phyloP scores from a whole-genome alignment of 148 eudicot species.

The Rhododendron molle region DNA sequence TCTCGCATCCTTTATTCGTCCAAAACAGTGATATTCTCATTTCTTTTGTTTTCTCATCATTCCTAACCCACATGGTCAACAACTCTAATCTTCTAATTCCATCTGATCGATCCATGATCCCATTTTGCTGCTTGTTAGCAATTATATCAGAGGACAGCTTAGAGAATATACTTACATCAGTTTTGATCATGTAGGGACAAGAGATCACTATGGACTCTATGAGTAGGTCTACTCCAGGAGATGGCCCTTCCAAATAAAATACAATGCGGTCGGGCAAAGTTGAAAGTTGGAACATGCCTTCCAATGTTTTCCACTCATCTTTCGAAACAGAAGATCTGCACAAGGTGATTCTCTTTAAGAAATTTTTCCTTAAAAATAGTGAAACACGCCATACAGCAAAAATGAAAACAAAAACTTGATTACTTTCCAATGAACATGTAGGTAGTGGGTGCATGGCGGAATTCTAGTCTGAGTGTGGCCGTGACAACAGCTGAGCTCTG shows the following conservation, averaged over 20 bases:
- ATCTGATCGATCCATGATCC: background rate
- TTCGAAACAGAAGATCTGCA: slow-evolving; percentile 48
- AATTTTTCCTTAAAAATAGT: background rate
- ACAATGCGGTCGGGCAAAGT: slow-evolving; percentile 46
- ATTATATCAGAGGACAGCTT: background rate
- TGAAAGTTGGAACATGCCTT: slow-evolving; percentile 60
- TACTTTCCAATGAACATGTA: slow-evolving; percentile 65
- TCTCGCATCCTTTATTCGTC: background rate
- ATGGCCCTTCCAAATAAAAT: slow-evolving; percentile 80
- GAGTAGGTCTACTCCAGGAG: slow-evolving; percentile 69
- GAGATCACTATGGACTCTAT: slow-evolving; percentile 55
- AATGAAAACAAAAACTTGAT: background rate
- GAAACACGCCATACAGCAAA: background rate
- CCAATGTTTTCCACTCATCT: slow-evolving; percentile 57
- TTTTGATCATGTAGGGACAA: slow-evolving; percentile 25
- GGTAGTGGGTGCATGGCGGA: slow-evolving; percentile 32
- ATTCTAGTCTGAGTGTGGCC: slow-evolving; percentile 58
- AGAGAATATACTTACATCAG: slow-evolving; percentile 22
- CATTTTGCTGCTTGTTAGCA: background rate
- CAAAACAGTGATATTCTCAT: background rate
- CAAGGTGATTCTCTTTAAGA: background rate
- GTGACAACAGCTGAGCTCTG: slow-evolving; percentile 41
- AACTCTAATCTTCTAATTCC: background rate
- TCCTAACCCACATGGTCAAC: background rate
- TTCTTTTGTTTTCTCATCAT: background rate